phyloP scores from a whole-genome alignment of 2,329 filamentous ascomycete species.

The Aspergillus sclerotialis region DNA sequence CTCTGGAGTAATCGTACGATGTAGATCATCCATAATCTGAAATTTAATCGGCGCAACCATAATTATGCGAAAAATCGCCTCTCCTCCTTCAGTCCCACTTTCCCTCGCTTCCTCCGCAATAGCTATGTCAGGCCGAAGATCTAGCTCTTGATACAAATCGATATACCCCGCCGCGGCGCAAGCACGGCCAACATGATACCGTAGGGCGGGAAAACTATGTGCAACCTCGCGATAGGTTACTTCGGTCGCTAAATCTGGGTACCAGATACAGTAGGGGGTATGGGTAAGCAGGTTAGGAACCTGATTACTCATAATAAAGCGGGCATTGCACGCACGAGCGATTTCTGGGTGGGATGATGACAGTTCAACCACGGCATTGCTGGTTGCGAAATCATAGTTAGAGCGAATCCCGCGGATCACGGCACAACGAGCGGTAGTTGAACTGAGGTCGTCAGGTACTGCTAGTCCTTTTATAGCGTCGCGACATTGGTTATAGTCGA shows the following conservation, averaged over 20 bases:
- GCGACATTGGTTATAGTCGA: no score
- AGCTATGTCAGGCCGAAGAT: slow-evolving; percentile 11
- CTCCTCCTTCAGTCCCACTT: slow-evolving; percentile 1
- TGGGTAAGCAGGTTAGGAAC: slow-evolving; percentile 5
- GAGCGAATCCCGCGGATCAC: background rate
- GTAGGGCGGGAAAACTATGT: slow-evolving; percentile 18
- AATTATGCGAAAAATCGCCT: slow-evolving; percentile 10
- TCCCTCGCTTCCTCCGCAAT: slow-evolving; percentile 15
- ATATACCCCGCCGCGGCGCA: slow-evolving; percentile 14
- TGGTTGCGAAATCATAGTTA: background rate
- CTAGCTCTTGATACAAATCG: slow-evolving; percentile 12
- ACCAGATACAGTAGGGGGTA: slow-evolving; percentile 40
- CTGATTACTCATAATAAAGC: background rate
- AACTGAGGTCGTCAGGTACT: background rate
- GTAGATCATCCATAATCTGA: slow-evolving; percentile 12
- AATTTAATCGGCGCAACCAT: slow-evolving; percentile 5
- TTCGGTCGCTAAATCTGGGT: slow-evolving; percentile 31
- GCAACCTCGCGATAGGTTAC: slow-evolving; percentile 31
- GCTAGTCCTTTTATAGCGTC: no score
- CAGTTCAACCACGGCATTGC: background rate
- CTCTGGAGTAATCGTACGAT: slow-evolving; percentile 8
- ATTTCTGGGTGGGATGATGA: background rate
- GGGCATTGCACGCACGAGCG: background rate
- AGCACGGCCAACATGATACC: slow-evolving; percentile 19
- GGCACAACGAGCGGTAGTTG: background rate